These are phyloP conservation scores for Arachnomyces sp. DNA, from an alignment of 2,329 filamentous ascomycete genomes.

Conservation along the genomic window DNA sequence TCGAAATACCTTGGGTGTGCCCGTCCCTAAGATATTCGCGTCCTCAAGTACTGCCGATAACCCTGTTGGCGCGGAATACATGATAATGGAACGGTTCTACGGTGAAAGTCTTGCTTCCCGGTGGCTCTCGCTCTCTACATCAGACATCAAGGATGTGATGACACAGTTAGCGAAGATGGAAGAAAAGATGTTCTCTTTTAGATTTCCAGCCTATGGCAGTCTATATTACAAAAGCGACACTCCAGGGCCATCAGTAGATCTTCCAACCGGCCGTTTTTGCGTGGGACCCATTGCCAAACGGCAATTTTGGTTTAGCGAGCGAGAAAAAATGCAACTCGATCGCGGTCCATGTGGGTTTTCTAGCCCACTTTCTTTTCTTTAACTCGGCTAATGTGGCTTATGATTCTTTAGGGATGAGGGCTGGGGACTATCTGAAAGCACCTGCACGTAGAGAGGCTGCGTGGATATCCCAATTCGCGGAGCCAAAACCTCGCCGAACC, in stretches of 20 bases:
- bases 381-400: neutral
- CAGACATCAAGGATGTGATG: constrained; percentile 19
- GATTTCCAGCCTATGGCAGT: constrained; percentile 22
- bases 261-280: constrained; percentile 17
- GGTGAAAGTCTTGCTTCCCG: constrained; percentile 24
- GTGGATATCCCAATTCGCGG: constrained; percentile 15
- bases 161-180: constrained; percentile 20
- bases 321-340: constrained; percentile 17
- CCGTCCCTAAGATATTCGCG: constrained; percentile 29
- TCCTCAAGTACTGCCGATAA: constrained; percentile 30
- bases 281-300: constrained; percentile 21
- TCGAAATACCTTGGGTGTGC: constrained; percentile 21
- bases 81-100: constrained; percentile 34
- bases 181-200: constrained; percentile 19
- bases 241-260: constrained; percentile 11
- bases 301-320: constrained; percentile 24
- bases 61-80: constrained; percentile 33
- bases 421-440: constrained; percentile 17
- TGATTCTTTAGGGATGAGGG: constrained; percentile 4
- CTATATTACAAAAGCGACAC: constrained; percentile 20
- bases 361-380: constrained; percentile 6
- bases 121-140: constrained; percentile 20
- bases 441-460: constrained; percentile 20
- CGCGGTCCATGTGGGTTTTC: constrained; percentile 18
- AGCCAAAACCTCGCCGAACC: constrained; percentile 19